A percentile compares a stretch with the other conserved stretches of the same genome.
These are phyloP conservation scores for Talaromyces stipitatus DNA, from an alignment of 495 filamentous ascomycete genomes.

Conservation along the genomic window DNA sequence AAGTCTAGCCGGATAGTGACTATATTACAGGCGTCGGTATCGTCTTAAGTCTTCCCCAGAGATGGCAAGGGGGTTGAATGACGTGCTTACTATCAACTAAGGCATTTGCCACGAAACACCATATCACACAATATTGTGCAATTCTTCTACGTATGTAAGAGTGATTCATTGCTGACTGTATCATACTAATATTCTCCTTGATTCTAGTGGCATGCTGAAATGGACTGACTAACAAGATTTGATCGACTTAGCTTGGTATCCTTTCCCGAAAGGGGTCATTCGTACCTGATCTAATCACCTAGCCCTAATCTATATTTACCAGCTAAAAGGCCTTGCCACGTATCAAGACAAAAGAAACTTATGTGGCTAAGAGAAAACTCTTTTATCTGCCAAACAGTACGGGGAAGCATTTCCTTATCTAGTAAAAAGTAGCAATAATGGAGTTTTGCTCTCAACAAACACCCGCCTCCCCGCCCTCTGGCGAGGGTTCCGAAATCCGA, in stretches of 20 bases:
- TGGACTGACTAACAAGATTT: not conserved
- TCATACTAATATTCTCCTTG: not conserved
- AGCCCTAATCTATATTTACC: not conserved
- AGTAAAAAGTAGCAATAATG: not conserved
- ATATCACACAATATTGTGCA: not conserved
- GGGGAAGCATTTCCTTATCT: not conserved
- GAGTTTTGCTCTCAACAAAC: no score
- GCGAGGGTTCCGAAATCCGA: not conserved
- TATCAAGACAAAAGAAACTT: not conserved
- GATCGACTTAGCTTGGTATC: not conserved
- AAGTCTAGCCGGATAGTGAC: no score
- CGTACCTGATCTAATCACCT: not conserved
- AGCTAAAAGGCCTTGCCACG: no score
- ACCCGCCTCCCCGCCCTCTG: not conserved
- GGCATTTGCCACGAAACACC: not conserved
- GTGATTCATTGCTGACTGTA: not conserved
- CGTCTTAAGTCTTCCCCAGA: not conserved
- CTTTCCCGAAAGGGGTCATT: not conserved
- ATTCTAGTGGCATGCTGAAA: not conserved
- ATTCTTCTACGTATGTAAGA: not conserved
- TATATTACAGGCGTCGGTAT: not conserved
- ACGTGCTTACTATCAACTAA: not conserved
- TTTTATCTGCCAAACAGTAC: no score
- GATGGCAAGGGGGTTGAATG: constrained; percentile 1
- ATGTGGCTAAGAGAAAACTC: no score